Evolutionary conservation across 179 eudicot species (phyloP), one percentile per base, ranked within the genome.

Genomic region (Spergularia azorica): DNA sequence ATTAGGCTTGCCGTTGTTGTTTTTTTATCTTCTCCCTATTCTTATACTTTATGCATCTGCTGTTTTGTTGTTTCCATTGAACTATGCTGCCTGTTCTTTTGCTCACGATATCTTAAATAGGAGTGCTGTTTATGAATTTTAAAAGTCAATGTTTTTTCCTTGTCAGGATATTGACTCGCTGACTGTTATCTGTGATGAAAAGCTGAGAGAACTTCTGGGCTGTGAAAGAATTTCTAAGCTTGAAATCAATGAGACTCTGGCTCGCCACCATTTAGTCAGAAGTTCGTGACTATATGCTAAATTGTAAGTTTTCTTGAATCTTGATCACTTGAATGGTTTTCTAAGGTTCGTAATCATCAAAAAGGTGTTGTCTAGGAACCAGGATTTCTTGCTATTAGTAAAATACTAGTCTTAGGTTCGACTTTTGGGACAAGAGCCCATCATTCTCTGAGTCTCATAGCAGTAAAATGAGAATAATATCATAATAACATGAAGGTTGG

Each of bases 141-240:
- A 21, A 14, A 26, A 20, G 39, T 2, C 38, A 9, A 62, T 48
- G 12, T 63, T 18, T 72, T 62, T 16, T 76, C 63, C 57, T 74
- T 77, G 55, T 52, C 67, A 91, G 93, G 92, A 89, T 83, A 89
- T 91, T 60, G 88, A 86, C 76, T 58, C 89, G 11, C 82, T 83
- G 84, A 78, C 82, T 48, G 87, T 91, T 70, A 17, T 60, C 43
- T 91, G 96, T 63, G 93, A 91, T 81, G 83, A 70, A 50, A 91
- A 91, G 86, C 87, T 91, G 68, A 87, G 80, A 63, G 90, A 86
- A 64, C 93, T 89, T 73, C 79, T 91, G 51, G 89, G 89, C 20
- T 79, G 92, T 71, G 89, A 88, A 78, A 86, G 83, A 74, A 86
- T 89, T 68, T 83, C 91, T 71, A 83, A 89, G 41, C 46, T 83